Conservation (phyloP, 345 rosid genomes). For the Euphorbia tirucalli region DNA sequence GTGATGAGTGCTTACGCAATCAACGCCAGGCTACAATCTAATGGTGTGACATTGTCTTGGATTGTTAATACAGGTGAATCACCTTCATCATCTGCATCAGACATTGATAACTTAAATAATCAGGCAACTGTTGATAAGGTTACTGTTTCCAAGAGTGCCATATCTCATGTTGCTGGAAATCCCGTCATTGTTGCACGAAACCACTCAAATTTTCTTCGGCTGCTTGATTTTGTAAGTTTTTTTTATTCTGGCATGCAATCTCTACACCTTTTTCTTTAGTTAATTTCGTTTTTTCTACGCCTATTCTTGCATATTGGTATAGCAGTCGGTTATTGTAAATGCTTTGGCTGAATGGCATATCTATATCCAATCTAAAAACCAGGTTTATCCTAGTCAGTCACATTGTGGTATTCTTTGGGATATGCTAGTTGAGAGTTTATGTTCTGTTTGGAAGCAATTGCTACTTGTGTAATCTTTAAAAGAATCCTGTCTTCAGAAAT, state of each 20-base stretch:
- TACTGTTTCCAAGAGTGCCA: constrained; percentile 41
- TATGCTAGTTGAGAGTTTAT: too few relatives aligned
- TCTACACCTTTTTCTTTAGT: neutral
- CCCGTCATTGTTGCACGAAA: constrained; percentile 41
- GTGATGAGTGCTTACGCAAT: neutral
- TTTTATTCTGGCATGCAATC: neutral
- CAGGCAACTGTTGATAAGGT: constrained; percentile 51
- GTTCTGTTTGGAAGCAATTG: too few relatives aligned
- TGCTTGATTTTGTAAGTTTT: constrained; percentile 74
- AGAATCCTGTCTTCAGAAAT: too few relatives aligned
- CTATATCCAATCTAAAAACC: neutral
- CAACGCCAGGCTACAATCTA: neutral
- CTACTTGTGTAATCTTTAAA: too few relatives aligned
- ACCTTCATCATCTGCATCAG: constrained; percentile 87
- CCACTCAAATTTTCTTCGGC: constrained; percentile 42
- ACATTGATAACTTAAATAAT: constrained; percentile 67
- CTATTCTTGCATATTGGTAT: neutral
- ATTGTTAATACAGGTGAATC: constrained; percentile 61
- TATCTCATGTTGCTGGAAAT: constrained; percentile 49
- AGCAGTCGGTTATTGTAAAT: neutral
- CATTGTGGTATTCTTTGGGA: neutral
- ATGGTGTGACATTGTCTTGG: neutral
- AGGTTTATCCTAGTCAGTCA: neutral
- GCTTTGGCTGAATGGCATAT: constrained; percentile 4
- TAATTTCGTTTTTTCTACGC: neutral